Conservation (phyloP, 345 rosid genomes). For the Aethionema arabicum region DNA sequence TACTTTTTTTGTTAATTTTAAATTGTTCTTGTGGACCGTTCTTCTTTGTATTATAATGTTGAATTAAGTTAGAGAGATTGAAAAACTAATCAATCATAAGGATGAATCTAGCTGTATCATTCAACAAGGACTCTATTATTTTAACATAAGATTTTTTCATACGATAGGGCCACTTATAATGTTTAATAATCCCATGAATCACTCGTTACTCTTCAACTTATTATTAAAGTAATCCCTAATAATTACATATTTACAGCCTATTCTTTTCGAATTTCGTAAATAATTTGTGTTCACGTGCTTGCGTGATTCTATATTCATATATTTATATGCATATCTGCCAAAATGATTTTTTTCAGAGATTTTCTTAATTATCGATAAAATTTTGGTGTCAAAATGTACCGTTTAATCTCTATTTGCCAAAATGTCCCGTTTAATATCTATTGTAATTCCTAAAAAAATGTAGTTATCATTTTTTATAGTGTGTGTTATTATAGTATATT, state of each 20-base stretch:
- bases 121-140: constrained; percentile 25
- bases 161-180: background rate
- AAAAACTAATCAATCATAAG: background rate
- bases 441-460: no score
- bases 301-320: background rate
- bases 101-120: constrained; percentile 23
- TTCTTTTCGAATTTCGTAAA: background rate
- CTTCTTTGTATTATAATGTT: constrained; percentile 14
- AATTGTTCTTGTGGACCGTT: constrained; percentile 2
- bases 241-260: constrained; percentile 5
- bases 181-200: background rate
- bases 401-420: no score
- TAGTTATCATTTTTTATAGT: no score
- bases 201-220: background rate
- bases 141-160: background rate
- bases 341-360: no score
- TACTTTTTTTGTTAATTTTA: background rate
- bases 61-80: background rate
- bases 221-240: background rate
- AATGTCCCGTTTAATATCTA: no score
- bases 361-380: no score
- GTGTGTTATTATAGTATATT: no score
- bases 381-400: no score
- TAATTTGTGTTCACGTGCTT: background rate
- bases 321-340: background rate